These are phyloP conservation scores for Schwanniomyces vanrijiae DNA, from an alignment of 805 yeast species.

Conservation along the genomic window DNA sequence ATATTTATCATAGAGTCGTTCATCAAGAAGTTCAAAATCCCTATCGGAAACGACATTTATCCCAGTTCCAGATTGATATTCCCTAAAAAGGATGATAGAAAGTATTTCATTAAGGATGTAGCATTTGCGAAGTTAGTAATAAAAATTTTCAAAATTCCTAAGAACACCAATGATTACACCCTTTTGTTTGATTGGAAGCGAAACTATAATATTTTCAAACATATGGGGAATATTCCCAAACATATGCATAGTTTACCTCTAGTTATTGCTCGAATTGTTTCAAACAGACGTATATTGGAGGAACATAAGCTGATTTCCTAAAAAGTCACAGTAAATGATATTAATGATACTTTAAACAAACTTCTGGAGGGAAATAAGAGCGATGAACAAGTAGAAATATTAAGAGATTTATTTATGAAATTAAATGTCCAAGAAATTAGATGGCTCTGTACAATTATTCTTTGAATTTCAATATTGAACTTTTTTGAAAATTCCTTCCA, in stretches of 20 bases:
- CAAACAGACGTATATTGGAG: constrained; percentile 50
- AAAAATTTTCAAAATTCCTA: constrained; percentile 57
- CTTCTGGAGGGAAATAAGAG: constrained; percentile 23
- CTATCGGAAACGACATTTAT: constrained; percentile 51
- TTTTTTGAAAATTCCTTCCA: constrained; percentile 57
- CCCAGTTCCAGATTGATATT: constrained; percentile 64
- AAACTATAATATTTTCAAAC: constrained; percentile 34
- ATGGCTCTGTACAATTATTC: constrained; percentile 66
- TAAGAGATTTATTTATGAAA: constrained; percentile 50
- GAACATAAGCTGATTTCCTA: constrained; percentile 14
- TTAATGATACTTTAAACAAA: constrained; percentile 30
- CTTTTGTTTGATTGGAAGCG: constrained; percentile 38
- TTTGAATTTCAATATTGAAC: constrained; percentile 60
- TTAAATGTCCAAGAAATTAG: constrained; percentile 64
- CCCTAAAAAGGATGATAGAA: constrained; percentile 63
- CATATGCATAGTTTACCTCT: constrained; percentile 43
- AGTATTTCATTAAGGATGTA: constrained; percentile 64
- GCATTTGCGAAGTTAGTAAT: constrained; percentile 50
- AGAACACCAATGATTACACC: constrained; percentile 58
- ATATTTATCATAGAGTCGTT: constrained; percentile 27
- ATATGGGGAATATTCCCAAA: constrained; percentile 50
- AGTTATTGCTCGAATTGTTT: constrained; percentile 52
- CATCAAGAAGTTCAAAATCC: constrained; percentile 31
- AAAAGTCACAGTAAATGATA: constrained; percentile 24
- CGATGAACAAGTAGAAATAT: constrained; percentile 39